Evolutionary conservation across 2,329 filamentous ascomycete species (phyloP), one percentile per base, ranked within the genome.

Genomic region (Botrytis pseudocinerea): DNA sequence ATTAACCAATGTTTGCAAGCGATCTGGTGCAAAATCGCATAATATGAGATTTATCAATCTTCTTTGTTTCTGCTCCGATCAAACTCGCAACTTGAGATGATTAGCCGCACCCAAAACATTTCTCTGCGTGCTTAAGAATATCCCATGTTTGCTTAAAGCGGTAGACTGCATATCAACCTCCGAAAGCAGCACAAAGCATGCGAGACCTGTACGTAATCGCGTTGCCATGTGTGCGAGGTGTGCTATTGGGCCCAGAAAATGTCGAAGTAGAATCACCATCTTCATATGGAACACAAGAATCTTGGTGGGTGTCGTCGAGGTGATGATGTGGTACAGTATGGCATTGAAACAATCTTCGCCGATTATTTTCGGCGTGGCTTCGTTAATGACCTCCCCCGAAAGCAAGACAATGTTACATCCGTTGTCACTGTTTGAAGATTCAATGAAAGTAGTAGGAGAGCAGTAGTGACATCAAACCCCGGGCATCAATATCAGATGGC

Each of bases 281-380:
- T 42, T 25, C 9, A 42, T 32, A n/a, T 42, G 40, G 20, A n/a
- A 40, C 35, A 40, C 9, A 8, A 22, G 9, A 54, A 66, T 66
- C 32, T 64, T 51, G 32, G 32, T 40, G 38, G 65, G 44, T 69
- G 48, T 69, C 57, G 65, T n/a, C 32, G 10, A 57, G 65, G 65
- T 10, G 38, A 69, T 42, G 6, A 32, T 57, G 38, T 44, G 8
- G 35, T n/a, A 69, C 48, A 57, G 18, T 25, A 57, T 44, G 38
- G 20, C 2, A 28, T 69, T 42, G 65, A 57, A 68, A 57, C 65
- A 28, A 68, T 32, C 35, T 48, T 68, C 38, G 65, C 65, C n/a
- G 18, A 57, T 57, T 42, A 25, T 57, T 10, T 69, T 42, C 46
- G 51, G 48, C 25, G 18, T 32, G n/a, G 38, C 22, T 20, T 57